Base-by-base conservation (phyloP, 495 filamentous ascomycete genomes). In the Astrocystis sublimbata region DNA sequence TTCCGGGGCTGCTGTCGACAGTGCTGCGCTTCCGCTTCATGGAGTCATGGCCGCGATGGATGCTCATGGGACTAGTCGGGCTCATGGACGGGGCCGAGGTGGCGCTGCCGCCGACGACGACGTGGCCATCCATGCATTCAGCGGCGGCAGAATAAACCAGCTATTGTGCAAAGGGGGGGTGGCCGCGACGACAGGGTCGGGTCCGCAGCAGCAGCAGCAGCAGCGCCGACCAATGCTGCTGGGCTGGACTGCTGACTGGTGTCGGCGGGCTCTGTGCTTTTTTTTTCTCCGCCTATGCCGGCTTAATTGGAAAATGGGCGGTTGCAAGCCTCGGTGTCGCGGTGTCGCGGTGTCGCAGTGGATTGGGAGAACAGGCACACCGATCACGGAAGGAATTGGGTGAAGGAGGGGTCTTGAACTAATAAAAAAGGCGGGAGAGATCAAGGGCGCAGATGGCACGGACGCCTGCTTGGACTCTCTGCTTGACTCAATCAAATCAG, bases 1-100 rank as follows among this genome's bases (percentile, higher is more conserved):
- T 91, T n/a, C 83, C 86, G 19, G 87, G 87, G 33, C 87, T 89
- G 74, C 86, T 90, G 46, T 89, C 86, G 50, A 86, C 73, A 42
- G 68, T 67, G 40, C 80, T 81, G 59, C 79, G 71, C 73, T 82
- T 82, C 65, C 79, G 75, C 70, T 81, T 81, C 59, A 70, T 60
- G 46, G 70, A 72, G 41, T 75, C 76, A 63, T 77, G 75, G 68
- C n/a, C n/a, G n/a, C 72, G 76, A 71, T 79, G 78, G 63, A 79
- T 65, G 71, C 74, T 75, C 62, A 72, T 61, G 47, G 74, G 74
- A 64, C 74, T 76, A 58, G 72, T 76, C 62, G 74, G 74, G 66
- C 74, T 76, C 61, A 72, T 71, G 42, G 74, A 72, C 64, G 69
- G 63, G 54, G 74, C 72, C 65, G 72, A 73, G 58, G 69, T 66